Conservation (phyloP, 768 basidiomycete genomes). For the Scleroderma bovista region DNA sequence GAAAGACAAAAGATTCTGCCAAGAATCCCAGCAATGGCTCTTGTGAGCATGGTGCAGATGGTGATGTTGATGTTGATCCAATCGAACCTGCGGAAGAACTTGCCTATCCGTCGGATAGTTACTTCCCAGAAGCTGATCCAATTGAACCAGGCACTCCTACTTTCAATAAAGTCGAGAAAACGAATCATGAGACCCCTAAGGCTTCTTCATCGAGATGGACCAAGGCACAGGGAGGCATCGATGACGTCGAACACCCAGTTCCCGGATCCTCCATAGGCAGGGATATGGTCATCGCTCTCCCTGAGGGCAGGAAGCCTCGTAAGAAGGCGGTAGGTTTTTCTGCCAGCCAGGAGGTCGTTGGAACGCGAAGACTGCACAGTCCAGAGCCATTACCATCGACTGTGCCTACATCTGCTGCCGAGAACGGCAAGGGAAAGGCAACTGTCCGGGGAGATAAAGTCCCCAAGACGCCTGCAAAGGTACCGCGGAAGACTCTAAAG, state of each 20-base stretch:
- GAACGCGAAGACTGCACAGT: constrained; percentile 14
- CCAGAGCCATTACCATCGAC: constrained; percentile 5
- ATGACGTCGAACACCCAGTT: constrained; percentile 20
- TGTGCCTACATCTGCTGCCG: constrained; percentile 4
- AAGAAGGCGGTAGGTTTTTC: constrained; percentile 12
- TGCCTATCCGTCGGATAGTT: constrained; percentile 10
- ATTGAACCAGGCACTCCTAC: constrained; percentile 20
- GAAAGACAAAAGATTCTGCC: not conserved
- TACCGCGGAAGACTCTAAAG: not conserved
- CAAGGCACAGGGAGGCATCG: constrained; percentile 35
- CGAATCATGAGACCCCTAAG: constrained; percentile 19
- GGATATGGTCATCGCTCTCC: constrained; percentile 17
- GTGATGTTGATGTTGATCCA: constrained; percentile 27
- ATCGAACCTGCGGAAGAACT: constrained; percentile 40
- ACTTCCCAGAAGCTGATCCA: constrained; percentile 18
- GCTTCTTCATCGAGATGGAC: constrained; percentile 36
- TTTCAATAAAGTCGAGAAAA: constrained; percentile 2
- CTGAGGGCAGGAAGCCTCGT: constrained; percentile 12
- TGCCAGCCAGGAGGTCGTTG: constrained; percentile 16
- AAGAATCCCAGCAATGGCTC: not conserved
- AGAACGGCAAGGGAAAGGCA: constrained; percentile 4
- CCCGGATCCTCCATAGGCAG: constrained; percentile 14
- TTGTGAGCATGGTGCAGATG: not conserved
- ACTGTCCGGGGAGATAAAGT: not conserved
- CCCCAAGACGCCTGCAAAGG: constrained; percentile 11